Percentiles rank a stretch among this genome's conserved stretches.
Conservation (phyloP, 1,284 basidiomycete species). For the Gomphus bonarii region DNA sequence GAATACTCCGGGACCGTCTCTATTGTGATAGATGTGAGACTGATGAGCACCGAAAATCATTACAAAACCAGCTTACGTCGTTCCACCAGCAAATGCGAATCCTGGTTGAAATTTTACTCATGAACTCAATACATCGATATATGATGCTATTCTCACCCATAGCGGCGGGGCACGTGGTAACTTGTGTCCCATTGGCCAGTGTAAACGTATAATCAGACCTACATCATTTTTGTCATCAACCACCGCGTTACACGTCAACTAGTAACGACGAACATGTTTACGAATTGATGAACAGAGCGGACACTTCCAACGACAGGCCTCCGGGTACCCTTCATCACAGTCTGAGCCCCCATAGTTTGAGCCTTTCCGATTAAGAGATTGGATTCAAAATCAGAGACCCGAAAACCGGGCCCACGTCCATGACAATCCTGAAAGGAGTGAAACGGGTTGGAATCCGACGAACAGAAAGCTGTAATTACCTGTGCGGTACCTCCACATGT, state of each 20-base stretch:
- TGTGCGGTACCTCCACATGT: conserved; percentile 56
- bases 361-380: conserved; percentile 57
- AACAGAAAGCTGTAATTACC: conserved; percentile 4
- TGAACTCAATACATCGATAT: background rate
- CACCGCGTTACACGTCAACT: background rate
- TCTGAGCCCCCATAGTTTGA: conserved; percentile 57
- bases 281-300: conserved; percentile 53
- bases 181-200: conserved; percentile 55
- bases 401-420: conserved; percentile 60
- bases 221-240: conserved; percentile 6
- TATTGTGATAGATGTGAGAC: conserved; percentile 18
- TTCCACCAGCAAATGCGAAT: conserved; percentile 68
- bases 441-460: background rate
- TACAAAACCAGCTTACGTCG: conserved; percentile 42
- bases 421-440: background rate
- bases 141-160: conserved; percentile 42
- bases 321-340: conserved; percentile 38
- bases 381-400: conserved; percentile 60
- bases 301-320: conserved; percentile 43
- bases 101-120: conserved; percentile 28
- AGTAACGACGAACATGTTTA: conserved; percentile 42
- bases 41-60: background rate
- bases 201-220: conserved; percentile 59
- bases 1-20: conserved; percentile 73
- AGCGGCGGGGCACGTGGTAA: conserved; percentile 70